A percentile compares a stretch with the other conserved stretches of the same genome.
Conservation (phyloP, 2,329 filamentous ascomycete species). For the Chalaropsis ovoidea region DNA sequence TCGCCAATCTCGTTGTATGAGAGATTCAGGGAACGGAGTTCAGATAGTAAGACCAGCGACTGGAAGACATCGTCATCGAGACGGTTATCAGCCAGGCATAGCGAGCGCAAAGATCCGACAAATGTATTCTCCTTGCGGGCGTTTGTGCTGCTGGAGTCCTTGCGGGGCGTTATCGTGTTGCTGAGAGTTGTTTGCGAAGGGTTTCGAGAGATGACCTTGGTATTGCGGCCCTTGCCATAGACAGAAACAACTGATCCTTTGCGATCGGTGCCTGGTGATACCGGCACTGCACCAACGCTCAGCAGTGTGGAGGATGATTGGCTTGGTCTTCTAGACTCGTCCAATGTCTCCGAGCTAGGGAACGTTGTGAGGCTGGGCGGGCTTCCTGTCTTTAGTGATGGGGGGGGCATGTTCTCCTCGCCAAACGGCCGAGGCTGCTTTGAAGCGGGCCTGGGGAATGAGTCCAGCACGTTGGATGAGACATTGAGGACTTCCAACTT, state of each 20-base stretch:
- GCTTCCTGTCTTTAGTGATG: constrained; percentile 33
- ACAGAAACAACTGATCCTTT: constrained; percentile 80
- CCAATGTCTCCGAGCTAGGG: constrained; percentile 68
- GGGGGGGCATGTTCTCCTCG: constrained; percentile 36
- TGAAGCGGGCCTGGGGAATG: constrained; percentile 77
- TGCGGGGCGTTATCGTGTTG: constrained; percentile 51
- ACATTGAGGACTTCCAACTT: constrained; percentile 87
- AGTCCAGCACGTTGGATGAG: constrained; percentile 84
- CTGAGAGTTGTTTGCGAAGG: constrained; percentile 38
- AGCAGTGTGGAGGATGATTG: constrained; percentile 68
- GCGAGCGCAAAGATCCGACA: constrained; percentile 68
- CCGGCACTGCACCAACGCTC: constrained; percentile 65
- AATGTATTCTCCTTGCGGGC: constrained; percentile 76
- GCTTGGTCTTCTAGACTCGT: constrained; percentile 58
- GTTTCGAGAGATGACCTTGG: constrained; percentile 65
- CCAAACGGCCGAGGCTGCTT: constrained; percentile 52
- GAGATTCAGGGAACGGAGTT: constrained; percentile 79
- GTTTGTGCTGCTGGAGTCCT: constrained; percentile 73
- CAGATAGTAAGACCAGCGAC: constrained; percentile 69
- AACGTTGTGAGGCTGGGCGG: constrained; percentile 44
- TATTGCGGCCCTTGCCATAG: constrained; percentile 71
- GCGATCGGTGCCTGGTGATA: constrained; percentile 48
- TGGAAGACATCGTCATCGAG: constrained; percentile 93
- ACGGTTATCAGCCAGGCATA: constrained; percentile 88
- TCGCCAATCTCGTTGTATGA: constrained; percentile 88